Percentiles rank a stretch among this genome's conserved stretches.
Evolutionary conservation across 208 protist genomes (phyloP).

Genomic region (Acanthamoeba triangularis): DNA sequence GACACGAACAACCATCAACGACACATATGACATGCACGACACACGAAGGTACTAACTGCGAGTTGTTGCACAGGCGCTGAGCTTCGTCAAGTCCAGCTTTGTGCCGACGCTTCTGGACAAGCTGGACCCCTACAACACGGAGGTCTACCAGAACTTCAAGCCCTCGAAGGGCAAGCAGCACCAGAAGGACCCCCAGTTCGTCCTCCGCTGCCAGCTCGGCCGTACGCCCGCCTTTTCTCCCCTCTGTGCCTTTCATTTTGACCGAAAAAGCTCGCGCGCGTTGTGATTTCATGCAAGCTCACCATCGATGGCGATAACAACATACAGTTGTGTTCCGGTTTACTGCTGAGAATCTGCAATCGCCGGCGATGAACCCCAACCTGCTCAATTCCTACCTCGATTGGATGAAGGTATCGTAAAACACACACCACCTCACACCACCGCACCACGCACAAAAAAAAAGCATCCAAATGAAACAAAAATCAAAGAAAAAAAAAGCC

Average conservation of each 20-base stretch:
- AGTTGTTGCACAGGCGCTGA: neutral
- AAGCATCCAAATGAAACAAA: too few relatives aligned
- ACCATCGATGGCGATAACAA: neutral
- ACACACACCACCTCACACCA: neutral
- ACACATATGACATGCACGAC: too few relatives aligned
- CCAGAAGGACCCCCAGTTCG: slow-evolving; percentile 59
- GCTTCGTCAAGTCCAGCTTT: slow-evolving; percentile 31
- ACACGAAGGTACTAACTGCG: too few relatives aligned
- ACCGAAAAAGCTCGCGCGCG: neutral
- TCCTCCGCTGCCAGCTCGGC: slow-evolving; percentile 54
- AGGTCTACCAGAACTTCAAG: slow-evolving; percentile 75
- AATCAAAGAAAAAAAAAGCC: too few relatives aligned
- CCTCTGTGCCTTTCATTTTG: neutral
- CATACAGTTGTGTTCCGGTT: slow-evolving; percentile 6
- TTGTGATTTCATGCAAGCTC: neutral
- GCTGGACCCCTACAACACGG: slow-evolving; percentile 66
- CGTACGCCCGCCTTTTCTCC: neutral
- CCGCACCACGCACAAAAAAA: neutral
- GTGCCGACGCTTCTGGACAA: slow-evolving; percentile 37
- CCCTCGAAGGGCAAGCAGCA: slow-evolving; percentile 57
- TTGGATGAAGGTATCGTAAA: slow-evolving; percentile 31
- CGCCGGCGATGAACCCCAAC: neutral
- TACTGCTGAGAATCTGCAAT: slow-evolving; percentile 5
- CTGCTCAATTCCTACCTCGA: slow-evolving; percentile 56
- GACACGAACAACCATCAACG: too few relatives aligned